Percentiles rank a stretch among this genome's conserved stretches.
phyloP scores from a whole-genome alignment of 345 rosid species.

The Linum trigynum region DNA sequence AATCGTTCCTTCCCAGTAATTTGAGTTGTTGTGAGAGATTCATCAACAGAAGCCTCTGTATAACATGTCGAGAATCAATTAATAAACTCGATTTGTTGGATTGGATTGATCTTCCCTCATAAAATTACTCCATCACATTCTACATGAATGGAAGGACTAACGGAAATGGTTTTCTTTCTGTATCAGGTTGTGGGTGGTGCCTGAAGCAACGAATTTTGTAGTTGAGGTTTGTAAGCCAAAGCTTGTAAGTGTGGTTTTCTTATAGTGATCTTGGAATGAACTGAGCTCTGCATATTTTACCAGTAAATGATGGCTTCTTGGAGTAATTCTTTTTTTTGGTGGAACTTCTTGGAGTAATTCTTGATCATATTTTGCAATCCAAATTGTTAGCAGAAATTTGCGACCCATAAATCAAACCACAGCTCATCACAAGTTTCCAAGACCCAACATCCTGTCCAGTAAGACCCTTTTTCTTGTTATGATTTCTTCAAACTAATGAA shows the following conservation, averaged over 20 bases:
- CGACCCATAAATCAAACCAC: conserved; percentile 26
- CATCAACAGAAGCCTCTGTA: not conserved
- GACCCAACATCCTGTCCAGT: conserved; percentile 24
- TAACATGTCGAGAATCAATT: not conserved
- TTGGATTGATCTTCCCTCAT: too few species aligned
- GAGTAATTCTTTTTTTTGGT: too few species aligned
- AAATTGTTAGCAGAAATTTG: conserved; percentile 19
- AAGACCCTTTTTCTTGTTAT: conserved; percentile 15
- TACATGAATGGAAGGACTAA: conserved; percentile 5
- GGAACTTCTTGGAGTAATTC: not conserved
- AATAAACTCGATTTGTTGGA: too few species aligned
- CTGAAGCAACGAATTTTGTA: conserved; percentile 16
- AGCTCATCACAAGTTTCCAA: conserved; percentile 19
- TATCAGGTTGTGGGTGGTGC: conserved; percentile 38
- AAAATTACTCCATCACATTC: not conserved
- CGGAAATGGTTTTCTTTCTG: conserved; percentile 3
- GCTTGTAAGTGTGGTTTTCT: conserved; percentile 28
- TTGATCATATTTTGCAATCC: not conserved
- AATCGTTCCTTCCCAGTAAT: too few species aligned
- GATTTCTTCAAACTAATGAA: not conserved
- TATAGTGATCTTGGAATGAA: not conserved
- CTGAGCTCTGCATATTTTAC: not conserved
- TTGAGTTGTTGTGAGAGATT: too few species aligned
- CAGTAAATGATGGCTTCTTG: not conserved
- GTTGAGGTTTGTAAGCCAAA: conserved; percentile 22